Evolutionary conservation across 805 yeast species (phyloP), one percentile per base, ranked within the genome.

Genomic region (Priceomyces fermenticarens): DNA sequence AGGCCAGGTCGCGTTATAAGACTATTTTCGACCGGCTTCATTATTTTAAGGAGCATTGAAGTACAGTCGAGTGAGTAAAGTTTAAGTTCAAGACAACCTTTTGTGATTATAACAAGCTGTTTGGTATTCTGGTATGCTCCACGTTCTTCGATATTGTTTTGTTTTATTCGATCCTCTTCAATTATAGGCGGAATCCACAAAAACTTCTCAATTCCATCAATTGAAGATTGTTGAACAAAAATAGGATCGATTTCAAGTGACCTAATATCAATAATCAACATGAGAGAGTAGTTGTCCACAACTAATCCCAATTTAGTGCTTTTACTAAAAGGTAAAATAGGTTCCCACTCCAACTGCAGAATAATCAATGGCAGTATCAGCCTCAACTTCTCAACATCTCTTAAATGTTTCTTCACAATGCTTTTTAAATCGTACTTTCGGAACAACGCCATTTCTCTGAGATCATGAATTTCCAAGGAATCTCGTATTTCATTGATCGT

Each of bases 41-140:
- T 53, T 1, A 70, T 44, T 7, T 61, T 60, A 41, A 60, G 53
- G 4, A 65, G 42, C 10, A 63, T 43, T 31, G 58, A 61, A 0
- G 67, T 55, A 40, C 68, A 61, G 42, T 66, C 67, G 3, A 70
- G 43, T 1, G 74, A 68, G 43, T 65, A 70, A 9, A 68, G 51
- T 35, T 60, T 62, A 10, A 56, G 54, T 26, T 58, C 57, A 9
- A 69, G 49, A 15, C 49, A 38, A 16, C 48, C 40, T 23, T 52
- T 51, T 9, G 69, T 54, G 43, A 57, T 67, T 3, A 68, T 47
- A 3, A 60, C 55, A 15, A 70, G 32, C 43, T 69, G 72, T 28
- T 56, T 58, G 27, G 60, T 49, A 43, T 68, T 65, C 11, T 36
- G 20, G 46, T 67, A 66, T 11, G 64, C 65, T 0, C 70, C 67